Base-by-base conservation (phyloP, 805 yeast species). In the Cyberlindnera euphorbiiphila region DNA sequence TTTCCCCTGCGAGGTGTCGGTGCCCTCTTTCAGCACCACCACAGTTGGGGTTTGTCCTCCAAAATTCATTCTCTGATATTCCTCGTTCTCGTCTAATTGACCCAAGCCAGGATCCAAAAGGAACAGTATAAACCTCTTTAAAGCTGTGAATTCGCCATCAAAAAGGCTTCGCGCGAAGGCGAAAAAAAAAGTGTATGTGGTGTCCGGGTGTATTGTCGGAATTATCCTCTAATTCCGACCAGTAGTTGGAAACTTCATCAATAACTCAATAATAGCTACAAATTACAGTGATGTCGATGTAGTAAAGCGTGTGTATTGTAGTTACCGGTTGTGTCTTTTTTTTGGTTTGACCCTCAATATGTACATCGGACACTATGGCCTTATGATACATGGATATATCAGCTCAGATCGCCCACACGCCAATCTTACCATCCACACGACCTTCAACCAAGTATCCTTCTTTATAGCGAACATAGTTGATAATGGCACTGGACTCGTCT, bases 1-100 rank as follows among this genome's bases (percentile, higher is more conserved):
- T 49, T 81, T 78, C 25, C 99, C 99, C 62, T 93, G 99, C 12
- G 96, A 85, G 22, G 95, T 69, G 58, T 93, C 98, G 5, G 99
- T 93, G 36, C 99, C 99, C 64, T 93, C 99, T 61, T 89, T 91
- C 45, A 93, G 78, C 37, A 93, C 98, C 46, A 93, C 98, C 53
- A 91, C 85, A n/a, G 98, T 91, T 31, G 98, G 98, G 25, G 97
- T 84, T 62, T 89, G 96, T 39, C 84, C 85, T 47, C 91, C 85
- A 59, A 86, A 87, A 56, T 82, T 83, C 96, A 88, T 89, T 29
- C 10, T 50, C 17, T 9, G 15, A 8, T n/a, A n/a, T n/a, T n/a
- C n/a, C n/a, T n/a, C n/a, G n/a, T n/a, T n/a, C n/a, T n/a, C n/a
- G n/a, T n/a, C n/a, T n/a, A n/a, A n/a, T n/a, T n/a, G n/a, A n/a